phyloP scores from a whole-genome alignment of 2,329 filamentous ascomycete genomes.

The Neofusicoccum parvum region DNA sequence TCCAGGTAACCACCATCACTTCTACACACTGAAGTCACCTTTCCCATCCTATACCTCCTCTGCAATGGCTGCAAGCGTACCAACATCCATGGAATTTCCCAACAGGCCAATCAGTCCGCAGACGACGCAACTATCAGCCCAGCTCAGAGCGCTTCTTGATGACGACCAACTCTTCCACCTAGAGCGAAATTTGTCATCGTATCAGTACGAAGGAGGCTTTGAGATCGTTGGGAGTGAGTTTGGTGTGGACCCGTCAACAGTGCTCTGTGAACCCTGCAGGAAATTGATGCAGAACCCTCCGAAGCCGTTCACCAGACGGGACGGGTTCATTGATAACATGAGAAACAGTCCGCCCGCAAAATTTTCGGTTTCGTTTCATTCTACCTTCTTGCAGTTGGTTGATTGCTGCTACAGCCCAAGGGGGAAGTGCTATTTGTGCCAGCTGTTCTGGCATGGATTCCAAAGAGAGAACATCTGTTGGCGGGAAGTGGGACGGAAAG shows the following conservation, averaged over 20 bases:
- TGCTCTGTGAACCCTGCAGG: neutral
- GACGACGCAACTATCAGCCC: neutral
- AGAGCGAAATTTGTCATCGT: neutral
- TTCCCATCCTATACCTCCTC: too few species aligned
- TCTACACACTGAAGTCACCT: too few species aligned
- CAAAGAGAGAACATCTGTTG: neutral
- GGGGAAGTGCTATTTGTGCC: neutral
- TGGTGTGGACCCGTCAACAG: neutral
- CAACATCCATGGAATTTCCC: too few species aligned
- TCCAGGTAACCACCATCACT: too few species aligned
- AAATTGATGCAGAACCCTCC: neutral
- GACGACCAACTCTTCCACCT: neutral
- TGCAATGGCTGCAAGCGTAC: too few species aligned
- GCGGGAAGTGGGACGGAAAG: neutral
- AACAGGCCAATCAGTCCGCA: neutral
- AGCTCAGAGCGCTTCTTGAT: neutral
- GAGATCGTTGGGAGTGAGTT: neutral
- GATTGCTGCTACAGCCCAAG: neutral
- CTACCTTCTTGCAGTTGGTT: neutral
- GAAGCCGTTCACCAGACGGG: too few species aligned
- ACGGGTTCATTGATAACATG: too few species aligned
- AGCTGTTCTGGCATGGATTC: neutral
- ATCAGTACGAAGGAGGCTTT: neutral
- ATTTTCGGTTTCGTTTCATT: neutral
- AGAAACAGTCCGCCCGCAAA: neutral